A percentile compares a stretch with the other conserved stretches of the same genome.
These are phyloP conservation scores for Butyriboletus loyo DNA, from an alignment of 768 basidiomycete genomes.

Conservation along the genomic window DNA sequence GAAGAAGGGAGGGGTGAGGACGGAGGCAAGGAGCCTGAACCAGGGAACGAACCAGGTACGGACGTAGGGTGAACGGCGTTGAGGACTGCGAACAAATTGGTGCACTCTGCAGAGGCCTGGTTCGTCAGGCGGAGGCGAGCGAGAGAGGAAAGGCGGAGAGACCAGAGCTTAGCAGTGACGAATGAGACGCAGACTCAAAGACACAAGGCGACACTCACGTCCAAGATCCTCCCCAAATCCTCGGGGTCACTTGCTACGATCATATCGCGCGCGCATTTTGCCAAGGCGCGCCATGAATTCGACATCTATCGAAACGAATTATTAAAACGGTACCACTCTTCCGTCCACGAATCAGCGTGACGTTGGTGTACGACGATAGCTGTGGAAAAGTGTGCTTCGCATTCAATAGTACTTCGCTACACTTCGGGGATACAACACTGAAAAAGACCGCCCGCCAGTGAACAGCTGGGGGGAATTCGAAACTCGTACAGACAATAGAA, in stretches of 20 bases:
- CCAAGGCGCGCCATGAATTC: conserved; percentile 83
- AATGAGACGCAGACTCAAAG: not conserved
- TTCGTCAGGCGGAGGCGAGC: conserved; percentile 82
- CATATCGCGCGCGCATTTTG: conserved; percentile 79
- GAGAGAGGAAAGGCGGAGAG: conserved; percentile 73
- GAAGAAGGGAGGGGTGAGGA: conserved; percentile 35
- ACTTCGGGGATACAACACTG: conserved; percentile 21
- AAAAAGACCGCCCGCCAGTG: conserved; percentile 11
- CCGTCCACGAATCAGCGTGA: not conserved
- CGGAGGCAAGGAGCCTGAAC: conserved; percentile 7
- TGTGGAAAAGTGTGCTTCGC: not conserved
- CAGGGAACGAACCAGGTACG: conserved; percentile 55
- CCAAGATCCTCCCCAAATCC: conserved; percentile 60
- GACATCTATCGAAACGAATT: conserved; percentile 56
- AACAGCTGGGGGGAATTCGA: not conserved
- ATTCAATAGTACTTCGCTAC: conserved; percentile 23
- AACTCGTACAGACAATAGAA: conserved; percentile 26
- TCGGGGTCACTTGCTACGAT: conserved; percentile 69
- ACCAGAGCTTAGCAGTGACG: conserved; percentile 63
- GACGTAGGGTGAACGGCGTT: conserved; percentile 52
- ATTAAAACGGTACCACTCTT: conserved; percentile 13
- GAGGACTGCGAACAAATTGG: conserved; percentile 72
- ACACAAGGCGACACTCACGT: conserved; percentile 43
- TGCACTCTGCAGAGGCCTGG: conserved; percentile 82
- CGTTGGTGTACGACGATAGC: not conserved